These are phyloP conservation scores for Globisporangium rhizosaccharum DNA, from an alignment of 352 stramenopile genomes.

Conservation along the genomic window DNA sequence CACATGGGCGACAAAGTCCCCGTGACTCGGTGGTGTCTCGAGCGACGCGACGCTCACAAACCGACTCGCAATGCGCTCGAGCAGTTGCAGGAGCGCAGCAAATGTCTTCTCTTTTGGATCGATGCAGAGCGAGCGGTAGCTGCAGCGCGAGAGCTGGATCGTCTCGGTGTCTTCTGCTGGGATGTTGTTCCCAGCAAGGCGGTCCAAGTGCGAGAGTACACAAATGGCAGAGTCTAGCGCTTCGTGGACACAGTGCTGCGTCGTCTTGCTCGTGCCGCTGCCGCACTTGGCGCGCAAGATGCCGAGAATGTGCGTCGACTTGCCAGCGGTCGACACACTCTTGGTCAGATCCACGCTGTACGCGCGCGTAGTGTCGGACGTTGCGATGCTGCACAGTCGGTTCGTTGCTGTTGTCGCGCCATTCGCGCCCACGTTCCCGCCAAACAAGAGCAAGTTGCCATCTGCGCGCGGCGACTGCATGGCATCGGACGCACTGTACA, in stretches of 20 bases:
- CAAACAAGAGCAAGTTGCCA: conserved; percentile 41
- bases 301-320: conserved; percentile 45
- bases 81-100: conserved; percentile 43
- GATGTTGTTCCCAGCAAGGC: conserved; percentile 68
- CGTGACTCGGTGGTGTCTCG: conserved; percentile 3
- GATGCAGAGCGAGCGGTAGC: conserved; percentile 74
- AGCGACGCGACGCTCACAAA: conserved; percentile 22
- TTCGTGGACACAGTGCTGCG: conserved; percentile 43
- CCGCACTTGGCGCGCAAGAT: conserved; percentile 42
- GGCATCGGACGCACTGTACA: conserved; percentile 30
- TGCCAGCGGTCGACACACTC: conserved; percentile 46
- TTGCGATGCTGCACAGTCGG: conserved; percentile 22
- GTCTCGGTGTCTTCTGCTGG: conserved; percentile 68
- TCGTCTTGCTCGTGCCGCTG: conserved; percentile 14
- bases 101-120: conserved; percentile 76
- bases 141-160: conserved; percentile 73
- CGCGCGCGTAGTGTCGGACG: conserved; percentile 29
- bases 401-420: conserved; percentile 18
- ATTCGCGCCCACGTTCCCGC: conserved; percentile 25
- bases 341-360: conserved; percentile 46
- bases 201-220: conserved; percentile 72
- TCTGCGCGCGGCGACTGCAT: conserved; percentile 13
- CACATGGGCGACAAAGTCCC: conserved; percentile 30
- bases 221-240: conserved; percentile 64
- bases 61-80: conserved; percentile 28